phyloP scores from a whole-genome alignment of 805 yeast species.

The Ascoidea tarda region DNA sequence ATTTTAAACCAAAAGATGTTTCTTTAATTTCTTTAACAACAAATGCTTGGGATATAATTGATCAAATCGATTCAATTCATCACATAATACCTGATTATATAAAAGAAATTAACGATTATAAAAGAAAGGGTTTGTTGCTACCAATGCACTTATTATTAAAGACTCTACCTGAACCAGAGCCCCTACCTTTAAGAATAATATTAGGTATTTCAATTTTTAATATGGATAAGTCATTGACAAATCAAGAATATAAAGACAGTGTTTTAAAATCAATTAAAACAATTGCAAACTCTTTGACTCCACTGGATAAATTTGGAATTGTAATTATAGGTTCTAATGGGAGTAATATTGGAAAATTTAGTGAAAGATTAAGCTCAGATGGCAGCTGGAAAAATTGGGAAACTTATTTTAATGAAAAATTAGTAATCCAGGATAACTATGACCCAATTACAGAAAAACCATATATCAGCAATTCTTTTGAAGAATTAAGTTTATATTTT shows the following conservation, averaged over 20 bases:
- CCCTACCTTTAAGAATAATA: constrained; percentile 25
- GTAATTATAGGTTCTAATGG: constrained; percentile 34
- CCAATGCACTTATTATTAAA: constrained; percentile 24
- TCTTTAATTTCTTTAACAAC: constrained; percentile 34
- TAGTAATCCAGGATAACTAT: neutral
- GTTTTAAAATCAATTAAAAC: constrained; percentile 16
- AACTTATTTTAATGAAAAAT: neutral
- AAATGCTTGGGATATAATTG: constrained; percentile 32
- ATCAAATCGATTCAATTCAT: constrained; percentile 7
- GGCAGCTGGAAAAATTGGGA: neutral
- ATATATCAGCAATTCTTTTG: neutral
- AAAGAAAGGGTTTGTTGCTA: constrained; percentile 24
- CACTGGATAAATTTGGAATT: constrained; percentile 31
- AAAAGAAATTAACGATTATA: constrained; percentile 19
- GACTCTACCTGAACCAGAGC: constrained; percentile 26
- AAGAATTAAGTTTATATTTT: neutral
- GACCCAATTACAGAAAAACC: neutral
- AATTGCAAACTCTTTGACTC: constrained; percentile 18
- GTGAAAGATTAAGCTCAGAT: neutral
- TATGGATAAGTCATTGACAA: constrained; percentile 13
- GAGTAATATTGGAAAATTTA: constrained; percentile 15
- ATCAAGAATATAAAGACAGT: constrained; percentile 16
- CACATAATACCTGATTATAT: constrained; percentile 25
- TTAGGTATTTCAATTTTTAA: constrained; percentile 28
- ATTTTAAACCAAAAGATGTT: constrained; percentile 2